Evolutionary conservation across 441 rosid species (phyloP).

Genomic region (Gossypium aridum): DNA sequence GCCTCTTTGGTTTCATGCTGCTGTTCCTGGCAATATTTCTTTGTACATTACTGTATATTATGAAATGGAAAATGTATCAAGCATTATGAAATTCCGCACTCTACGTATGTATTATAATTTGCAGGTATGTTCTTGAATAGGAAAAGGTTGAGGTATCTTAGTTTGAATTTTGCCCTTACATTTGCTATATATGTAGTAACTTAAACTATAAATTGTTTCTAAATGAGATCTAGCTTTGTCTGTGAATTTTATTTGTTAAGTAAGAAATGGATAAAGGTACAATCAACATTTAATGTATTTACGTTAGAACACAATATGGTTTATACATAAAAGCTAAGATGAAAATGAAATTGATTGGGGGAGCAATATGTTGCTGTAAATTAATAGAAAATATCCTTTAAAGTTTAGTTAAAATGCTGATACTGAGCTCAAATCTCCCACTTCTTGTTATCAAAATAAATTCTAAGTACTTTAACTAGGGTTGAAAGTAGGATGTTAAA

Average conservation of each 20-base stretch:
- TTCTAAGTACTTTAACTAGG: neutral
- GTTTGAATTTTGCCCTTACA: conserved; percentile 1
- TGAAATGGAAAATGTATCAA: conserved; percentile 74
- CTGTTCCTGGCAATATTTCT: conserved; percentile 73
- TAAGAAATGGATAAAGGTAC: neutral
- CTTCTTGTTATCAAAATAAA: neutral
- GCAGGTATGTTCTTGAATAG: conserved; percentile 46
- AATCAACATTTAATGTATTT: neutral
- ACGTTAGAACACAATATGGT: neutral
- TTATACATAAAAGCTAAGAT: neutral
- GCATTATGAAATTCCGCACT: conserved; percentile 78
- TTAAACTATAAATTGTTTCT: neutral
- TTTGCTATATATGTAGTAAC: neutral
- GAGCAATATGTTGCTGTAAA: neutral
- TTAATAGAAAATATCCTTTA: neutral
- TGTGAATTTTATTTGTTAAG: neutral
- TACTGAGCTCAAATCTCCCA: neutral
- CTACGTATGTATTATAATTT: conserved; percentile 74
- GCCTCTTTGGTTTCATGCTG: conserved; percentile 98
- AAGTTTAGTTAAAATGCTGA: neutral
- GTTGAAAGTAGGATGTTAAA: neutral
- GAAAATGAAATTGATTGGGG: neutral
- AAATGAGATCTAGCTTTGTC: neutral
- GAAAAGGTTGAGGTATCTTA: neutral
- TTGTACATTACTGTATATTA: conserved; percentile 68